Conservation (phyloP, 2,329 filamentous ascomycete species). For the Ceratocystis eucalypticola region DNA sequence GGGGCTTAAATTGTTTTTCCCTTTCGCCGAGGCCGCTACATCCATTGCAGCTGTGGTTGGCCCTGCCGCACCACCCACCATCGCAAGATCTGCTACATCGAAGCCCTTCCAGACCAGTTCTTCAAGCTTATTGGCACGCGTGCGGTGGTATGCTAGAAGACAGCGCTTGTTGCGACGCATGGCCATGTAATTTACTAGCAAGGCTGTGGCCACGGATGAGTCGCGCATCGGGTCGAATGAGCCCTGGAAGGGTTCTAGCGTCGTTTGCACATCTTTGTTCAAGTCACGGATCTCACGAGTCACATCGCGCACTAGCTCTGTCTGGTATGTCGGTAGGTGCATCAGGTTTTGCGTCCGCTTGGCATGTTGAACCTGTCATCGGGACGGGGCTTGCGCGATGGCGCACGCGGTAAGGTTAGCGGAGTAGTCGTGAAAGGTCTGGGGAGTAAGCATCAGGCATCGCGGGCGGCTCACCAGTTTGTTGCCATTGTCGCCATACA, state of each 20-base stretch:
- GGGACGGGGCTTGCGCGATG: conserved; percentile 41
- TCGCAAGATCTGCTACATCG: conserved; percentile 62
- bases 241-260: conserved; percentile 70
- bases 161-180: conserved; percentile 96
- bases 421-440: not conserved
- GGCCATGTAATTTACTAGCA: conserved; percentile 85
- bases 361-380: conserved; percentile 54
- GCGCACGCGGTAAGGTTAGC: conserved; percentile 1
- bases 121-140: conserved; percentile 80
- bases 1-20: conserved; percentile 63
- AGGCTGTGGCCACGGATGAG: conserved; percentile 70
- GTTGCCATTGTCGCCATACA: conserved; percentile 21
- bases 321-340: conserved; percentile 81
- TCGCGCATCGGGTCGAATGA: conserved; percentile 75
- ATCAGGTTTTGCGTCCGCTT: conserved; percentile 82
- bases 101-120: conserved; percentile 84
- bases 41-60: conserved; percentile 19
- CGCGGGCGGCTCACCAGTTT: conserved; percentile 15
- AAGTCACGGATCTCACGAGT: conserved; percentile 88
- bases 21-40: not conserved
- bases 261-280: conserved; percentile 66
- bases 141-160: conserved; percentile 83
- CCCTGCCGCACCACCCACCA: conserved; percentile 30
- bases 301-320: conserved; percentile 75
- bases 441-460: not conserved